Evolutionary conservation across 768 basidiomycete species (phyloP).

Genomic region (Tricholoma furcatifolium): DNA sequence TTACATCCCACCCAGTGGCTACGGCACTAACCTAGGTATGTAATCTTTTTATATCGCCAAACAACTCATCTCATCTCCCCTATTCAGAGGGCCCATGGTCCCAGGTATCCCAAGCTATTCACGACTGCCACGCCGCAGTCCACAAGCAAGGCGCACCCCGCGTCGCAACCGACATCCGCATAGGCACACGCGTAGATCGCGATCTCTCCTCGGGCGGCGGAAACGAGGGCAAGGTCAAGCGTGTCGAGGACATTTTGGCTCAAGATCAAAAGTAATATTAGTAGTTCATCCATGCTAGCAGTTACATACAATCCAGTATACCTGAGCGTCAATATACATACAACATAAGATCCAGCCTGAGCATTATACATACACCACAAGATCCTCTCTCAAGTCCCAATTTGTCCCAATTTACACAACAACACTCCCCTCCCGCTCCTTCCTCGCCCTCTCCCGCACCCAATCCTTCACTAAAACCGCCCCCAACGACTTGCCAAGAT

Average conservation of each 20-base stretch:
- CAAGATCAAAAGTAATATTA: constrained; percentile 28
- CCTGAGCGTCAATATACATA: too few relatives aligned
- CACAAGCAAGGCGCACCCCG: constrained; percentile 74
- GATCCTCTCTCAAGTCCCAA: too few relatives aligned
- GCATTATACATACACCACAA: too few relatives aligned
- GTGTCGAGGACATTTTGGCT: constrained; percentile 78
- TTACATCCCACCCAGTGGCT: constrained; percentile 54
- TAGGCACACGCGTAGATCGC: constrained; percentile 84
- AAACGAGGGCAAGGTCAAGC: constrained; percentile 75
- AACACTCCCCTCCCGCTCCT: constrained; percentile 44
- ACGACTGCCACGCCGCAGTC: constrained; percentile 87
- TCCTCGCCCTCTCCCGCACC: constrained; percentile 41
- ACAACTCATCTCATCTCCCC: background rate
- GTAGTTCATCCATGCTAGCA: too few relatives aligned
- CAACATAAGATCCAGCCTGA: too few relatives aligned
- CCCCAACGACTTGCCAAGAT: constrained; percentile 51
- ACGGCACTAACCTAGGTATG: constrained; percentile 86
- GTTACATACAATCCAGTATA: too few relatives aligned
- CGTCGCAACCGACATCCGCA: constrained; percentile 91
- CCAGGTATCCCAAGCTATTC: constrained; percentile 81
- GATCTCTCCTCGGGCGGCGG: constrained; percentile 61
- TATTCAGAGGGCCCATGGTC: constrained; percentile 81
- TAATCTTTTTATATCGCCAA: background rate
- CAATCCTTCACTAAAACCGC: constrained; percentile 46
- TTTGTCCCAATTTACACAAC: constrained; percentile 25